A percentile compares a stretch with the other conserved stretches of the same genome.
Conservation (phyloP, 1,139 yeast species). For the Hyphopichia wangnamkhiaoensis region DNA sequence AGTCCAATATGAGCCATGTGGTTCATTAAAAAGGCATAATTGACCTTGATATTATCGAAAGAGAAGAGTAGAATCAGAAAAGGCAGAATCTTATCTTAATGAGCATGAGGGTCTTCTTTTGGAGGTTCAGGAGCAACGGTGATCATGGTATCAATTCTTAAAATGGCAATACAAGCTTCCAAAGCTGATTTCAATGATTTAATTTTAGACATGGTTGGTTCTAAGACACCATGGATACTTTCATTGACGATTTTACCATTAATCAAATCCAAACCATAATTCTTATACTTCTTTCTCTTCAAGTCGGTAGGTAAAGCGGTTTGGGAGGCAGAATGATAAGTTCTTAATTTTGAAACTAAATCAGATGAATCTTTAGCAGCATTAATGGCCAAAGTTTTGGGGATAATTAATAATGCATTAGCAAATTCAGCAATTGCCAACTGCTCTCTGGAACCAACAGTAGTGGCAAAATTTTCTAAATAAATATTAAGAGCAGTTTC, state of each 20-base stretch:
- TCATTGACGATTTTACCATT: constrained; percentile 92
- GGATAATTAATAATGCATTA: constrained; percentile 81
- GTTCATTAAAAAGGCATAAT: no score
- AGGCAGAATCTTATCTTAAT: constrained; percentile 25
- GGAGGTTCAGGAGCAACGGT: constrained; percentile 96
- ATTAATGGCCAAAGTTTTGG: constrained; percentile 94
- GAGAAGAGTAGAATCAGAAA: no score
- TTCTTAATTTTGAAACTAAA: constrained; percentile 89
- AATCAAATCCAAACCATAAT: constrained; percentile 89
- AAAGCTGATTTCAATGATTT: constrained; percentile 92
- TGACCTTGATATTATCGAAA: no score
- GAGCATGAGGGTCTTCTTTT: constrained; percentile 84
- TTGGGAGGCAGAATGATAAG: constrained; percentile 96
- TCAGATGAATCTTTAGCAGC: constrained; percentile 98
- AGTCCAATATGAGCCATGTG: no score
- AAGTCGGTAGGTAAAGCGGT: constrained; percentile 76
- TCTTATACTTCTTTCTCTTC: constrained; percentile 82
- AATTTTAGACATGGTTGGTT: constrained; percentile 91
- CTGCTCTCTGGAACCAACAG: constrained; percentile 97
- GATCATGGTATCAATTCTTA: constrained; percentile 98
- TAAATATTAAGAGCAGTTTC: constrained; percentile 95
- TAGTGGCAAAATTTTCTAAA: constrained; percentile 95
- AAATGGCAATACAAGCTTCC: constrained; percentile 96
- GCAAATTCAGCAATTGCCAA: constrained; percentile 98
- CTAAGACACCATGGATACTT: constrained; percentile 81